Evolutionary conservation across 495 filamentous ascomycete genomes (phyloP), one percentile per base, ranked within the genome.

Genomic region (Tuber umbilicatum): DNA sequence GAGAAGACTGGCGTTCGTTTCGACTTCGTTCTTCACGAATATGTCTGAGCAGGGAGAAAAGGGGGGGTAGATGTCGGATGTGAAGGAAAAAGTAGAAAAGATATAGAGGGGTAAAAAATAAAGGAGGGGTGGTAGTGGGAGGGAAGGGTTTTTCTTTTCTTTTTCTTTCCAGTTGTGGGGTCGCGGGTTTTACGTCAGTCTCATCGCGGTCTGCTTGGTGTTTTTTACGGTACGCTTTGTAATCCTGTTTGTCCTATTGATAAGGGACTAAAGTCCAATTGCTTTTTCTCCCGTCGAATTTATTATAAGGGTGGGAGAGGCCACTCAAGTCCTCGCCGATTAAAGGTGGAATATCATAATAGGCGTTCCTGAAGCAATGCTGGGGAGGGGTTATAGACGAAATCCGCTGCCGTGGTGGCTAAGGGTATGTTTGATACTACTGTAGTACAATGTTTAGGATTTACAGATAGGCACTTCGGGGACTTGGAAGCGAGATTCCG

Each of bases 171-270:
- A 64, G 27, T 64, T 64, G 55, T 64, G 55, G 47, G 47, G 55
- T 64, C n/a, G 55, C 55, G 27, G 55, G 55, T 31, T 64, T 64
- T 64, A 64, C 55, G 55, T 64, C 55, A 64, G 55, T 64, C 27
- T 64, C 0, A 12, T 64, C 4, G 55, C 55, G n/a, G 55, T 64
- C 55, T 5, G n/a, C 55, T 10, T 31, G 27, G 0, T 64, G 55
- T 0, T 31, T 64, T 31, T 64, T 64, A 14, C 7, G 55, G 27
- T 17, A 31, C 10, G 55, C 55, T 64, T 64, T 64, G 55, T 64
- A 64, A 64, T 64, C 27, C 9, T 12, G 14, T 16, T 64, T 64
- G n/a, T n/a, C 55, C 12, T 64, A 10, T 64, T 64, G 55, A 31
- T 64, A 64, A 64, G 55, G 12, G n/a, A 17, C 0, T 27, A 0